Conservation (phyloP, 148 eudicot species). For the Dianthus caryophyllus region DNA sequence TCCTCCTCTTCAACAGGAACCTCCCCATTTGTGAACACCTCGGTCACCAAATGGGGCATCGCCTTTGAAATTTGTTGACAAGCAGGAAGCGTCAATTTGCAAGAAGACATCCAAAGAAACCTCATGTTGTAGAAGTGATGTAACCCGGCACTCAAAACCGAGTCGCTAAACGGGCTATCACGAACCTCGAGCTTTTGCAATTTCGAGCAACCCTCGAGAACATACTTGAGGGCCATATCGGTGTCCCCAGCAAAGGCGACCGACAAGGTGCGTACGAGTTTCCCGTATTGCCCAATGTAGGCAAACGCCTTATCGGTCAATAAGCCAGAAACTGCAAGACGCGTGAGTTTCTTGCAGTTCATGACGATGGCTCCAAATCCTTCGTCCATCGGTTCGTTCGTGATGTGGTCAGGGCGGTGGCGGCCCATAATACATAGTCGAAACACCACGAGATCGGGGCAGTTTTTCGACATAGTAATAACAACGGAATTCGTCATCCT, state of each 20-base stretch:
- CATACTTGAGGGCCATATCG: constrained; percentile 64
- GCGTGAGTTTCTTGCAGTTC: constrained; percentile 83
- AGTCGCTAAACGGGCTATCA: constrained; percentile 80
- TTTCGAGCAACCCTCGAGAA: constrained; percentile 68
- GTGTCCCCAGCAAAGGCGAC: constrained; percentile 85
- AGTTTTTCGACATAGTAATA: constrained; percentile 75
- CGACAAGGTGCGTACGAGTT: constrained; percentile 64
- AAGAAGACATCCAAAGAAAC: constrained; percentile 76
- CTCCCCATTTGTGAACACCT: constrained; percentile 38
- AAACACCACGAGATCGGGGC: constrained; percentile 70
- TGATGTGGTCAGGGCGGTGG: constrained; percentile 57
- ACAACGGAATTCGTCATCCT: constrained; percentile 87
- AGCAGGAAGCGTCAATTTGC: constrained; percentile 55
- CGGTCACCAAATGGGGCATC: constrained; percentile 59
- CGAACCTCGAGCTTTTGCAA: constrained; percentile 82
- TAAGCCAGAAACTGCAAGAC: constrained; percentile 72
- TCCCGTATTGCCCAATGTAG: constrained; percentile 68
- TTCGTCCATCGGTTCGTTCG: constrained; percentile 81
- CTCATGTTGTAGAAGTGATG: constrained; percentile 77
- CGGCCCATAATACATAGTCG: constrained; percentile 86
- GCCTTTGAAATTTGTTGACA: constrained; percentile 47
- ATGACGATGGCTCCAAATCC: constrained; percentile 91
- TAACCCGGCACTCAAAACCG: constrained; percentile 55
- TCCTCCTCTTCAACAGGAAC: constrained; percentile 29
- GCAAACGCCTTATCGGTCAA: constrained; percentile 64